Conservation (phyloP, 768 basidiomycete species). For the Pisolithus albus region DNA sequence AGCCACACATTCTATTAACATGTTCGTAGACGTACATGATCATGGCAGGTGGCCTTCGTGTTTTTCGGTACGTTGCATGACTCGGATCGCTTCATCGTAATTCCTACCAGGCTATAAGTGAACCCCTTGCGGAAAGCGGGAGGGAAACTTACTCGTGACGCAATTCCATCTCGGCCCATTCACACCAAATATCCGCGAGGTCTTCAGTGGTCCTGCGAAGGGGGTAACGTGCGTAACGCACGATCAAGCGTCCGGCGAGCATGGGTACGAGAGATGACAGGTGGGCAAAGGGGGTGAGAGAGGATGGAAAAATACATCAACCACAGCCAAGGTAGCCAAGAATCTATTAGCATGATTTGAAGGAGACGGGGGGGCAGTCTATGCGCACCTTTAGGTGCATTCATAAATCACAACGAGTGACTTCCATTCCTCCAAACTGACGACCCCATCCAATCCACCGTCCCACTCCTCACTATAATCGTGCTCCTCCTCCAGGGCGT, state of each 20-base stretch:
- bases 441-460: conserved; percentile 73
- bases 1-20: too few relatives aligned
- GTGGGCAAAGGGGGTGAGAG: conserved; percentile 82
- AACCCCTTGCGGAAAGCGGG: too few relatives aligned
- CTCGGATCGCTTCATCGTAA: too few relatives aligned
- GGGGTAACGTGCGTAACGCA: conserved; percentile 86
- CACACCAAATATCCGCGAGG: too few relatives aligned
- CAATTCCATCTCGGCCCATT: too few relatives aligned
- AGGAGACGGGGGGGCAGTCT: neutral
- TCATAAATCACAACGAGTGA: conserved; percentile 83
- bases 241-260: conserved; percentile 93
- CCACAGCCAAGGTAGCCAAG: conserved; percentile 89
- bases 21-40: too few relatives aligned
- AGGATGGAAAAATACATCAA: conserved; percentile 88
- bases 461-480: conserved; percentile 82
- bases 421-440: conserved; percentile 98
- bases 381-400: conserved; percentile 72
- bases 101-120: too few relatives aligned
- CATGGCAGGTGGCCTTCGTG: too few relatives aligned
- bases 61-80: too few relatives aligned
- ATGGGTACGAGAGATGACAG: conserved; percentile 79
- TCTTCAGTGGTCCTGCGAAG: too few relatives aligned
- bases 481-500: conserved; percentile 63
- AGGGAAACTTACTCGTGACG: too few relatives aligned
- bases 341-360: conserved; percentile 4